phyloP scores from a whole-genome alignment of 2,329 filamentous ascomycete genomes.

The Colletotrichum sp. region DNA sequence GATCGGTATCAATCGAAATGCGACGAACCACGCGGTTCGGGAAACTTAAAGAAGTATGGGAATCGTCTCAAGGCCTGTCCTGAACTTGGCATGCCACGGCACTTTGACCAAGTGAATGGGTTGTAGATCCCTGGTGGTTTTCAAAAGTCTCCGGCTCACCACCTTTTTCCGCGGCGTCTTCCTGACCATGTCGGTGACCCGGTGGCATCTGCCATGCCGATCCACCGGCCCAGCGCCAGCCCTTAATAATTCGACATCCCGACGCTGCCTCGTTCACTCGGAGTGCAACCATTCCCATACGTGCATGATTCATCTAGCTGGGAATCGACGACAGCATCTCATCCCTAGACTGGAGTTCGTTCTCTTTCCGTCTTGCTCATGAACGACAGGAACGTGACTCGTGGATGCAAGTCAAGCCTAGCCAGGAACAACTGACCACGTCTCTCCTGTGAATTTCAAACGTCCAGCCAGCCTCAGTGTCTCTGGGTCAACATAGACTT shows the following conservation, averaged over 20 bases:
- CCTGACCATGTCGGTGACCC: background rate
- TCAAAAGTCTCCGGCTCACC: background rate
- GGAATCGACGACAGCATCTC: background rate
- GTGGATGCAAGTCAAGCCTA: background rate
- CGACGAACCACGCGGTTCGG: background rate
- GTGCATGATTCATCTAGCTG: background rate
- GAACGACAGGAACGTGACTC: background rate
- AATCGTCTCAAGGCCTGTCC: background rate
- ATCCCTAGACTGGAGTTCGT: background rate
- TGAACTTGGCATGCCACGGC: background rate
- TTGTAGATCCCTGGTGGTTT: background rate
- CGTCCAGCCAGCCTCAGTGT: constrained; percentile 22
- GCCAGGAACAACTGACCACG: background rate
- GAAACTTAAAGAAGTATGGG: background rate
- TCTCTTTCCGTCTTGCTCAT: background rate
- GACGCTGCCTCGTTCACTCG: rapidly evolving
- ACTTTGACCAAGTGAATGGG: background rate
- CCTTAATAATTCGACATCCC: background rate
- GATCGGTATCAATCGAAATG: background rate
- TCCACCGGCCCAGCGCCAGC: background rate
- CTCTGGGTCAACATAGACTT: constrained; percentile 44
- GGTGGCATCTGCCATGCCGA: background rate
- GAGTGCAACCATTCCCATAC: rapidly evolving
- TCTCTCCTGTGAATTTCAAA: constrained; percentile 27
- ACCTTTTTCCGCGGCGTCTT: background rate